These are phyloP conservation scores for Magnaporthiopsis rhizophila DNA, from an alignment of 2,329 filamentous ascomycete genomes.

Conservation along the genomic window DNA sequence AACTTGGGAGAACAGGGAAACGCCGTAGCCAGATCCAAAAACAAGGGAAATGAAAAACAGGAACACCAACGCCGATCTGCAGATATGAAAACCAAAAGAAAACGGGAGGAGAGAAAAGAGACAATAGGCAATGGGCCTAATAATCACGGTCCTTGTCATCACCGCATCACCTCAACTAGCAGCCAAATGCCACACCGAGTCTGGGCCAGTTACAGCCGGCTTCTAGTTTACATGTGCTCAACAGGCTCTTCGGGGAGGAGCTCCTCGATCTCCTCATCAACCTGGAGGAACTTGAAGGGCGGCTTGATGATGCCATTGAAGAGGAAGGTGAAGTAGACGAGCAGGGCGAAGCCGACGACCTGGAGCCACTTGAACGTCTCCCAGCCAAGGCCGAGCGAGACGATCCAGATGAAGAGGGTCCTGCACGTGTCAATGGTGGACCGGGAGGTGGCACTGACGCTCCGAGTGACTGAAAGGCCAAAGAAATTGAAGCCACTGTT, in stretches of 20 bases:
- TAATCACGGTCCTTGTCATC: not conserved
- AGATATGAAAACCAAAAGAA: not conserved
- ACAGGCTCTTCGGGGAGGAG: slow-evolving; percentile 77
- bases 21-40: not conserved
- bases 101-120: not conserved
- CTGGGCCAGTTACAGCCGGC: not conserved
- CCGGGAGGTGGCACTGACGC: slow-evolving; percentile 82
- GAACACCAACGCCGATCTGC: not conserved
- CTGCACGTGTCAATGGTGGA: slow-evolving; percentile 97
- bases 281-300: slow-evolving; percentile 61
- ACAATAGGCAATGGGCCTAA: not conserved
- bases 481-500: slow-evolving; percentile 95
- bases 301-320: slow-evolving; percentile 92
- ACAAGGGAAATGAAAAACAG: not conserved
- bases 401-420: slow-evolving; percentile 96
- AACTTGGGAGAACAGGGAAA: not conserved
- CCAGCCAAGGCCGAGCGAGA: slow-evolving; percentile 88
- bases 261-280: slow-evolving; percentile 48
- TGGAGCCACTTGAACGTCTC: slow-evolving; percentile 97
- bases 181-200: not conserved
- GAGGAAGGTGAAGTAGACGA: slow-evolving; percentile 94
- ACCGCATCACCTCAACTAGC: not conserved
- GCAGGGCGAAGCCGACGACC: slow-evolving; percentile 74
- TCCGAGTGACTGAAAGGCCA: slow-evolving; percentile 83
- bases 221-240: slow-evolving; percentile 46